Evolutionary conservation across 116 monocot species (phyloP).

Genomic region (Posidonia oceanica): DNA sequence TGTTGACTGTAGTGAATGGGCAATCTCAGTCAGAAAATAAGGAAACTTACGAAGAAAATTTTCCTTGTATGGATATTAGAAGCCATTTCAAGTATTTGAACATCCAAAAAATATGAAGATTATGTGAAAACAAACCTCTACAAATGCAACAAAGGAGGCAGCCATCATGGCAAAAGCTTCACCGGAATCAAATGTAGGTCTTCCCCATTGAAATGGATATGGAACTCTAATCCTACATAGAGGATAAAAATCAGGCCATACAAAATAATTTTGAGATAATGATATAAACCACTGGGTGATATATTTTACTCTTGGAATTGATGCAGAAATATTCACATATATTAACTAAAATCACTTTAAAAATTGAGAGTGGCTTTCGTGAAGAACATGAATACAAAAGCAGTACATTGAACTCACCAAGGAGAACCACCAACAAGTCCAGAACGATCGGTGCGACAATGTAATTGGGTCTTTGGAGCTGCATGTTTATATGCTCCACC

Average conservation of each 20-base stretch:
- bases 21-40: background rate
- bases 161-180: slow-evolving; percentile 92
- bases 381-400: too few species aligned
- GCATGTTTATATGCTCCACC: slow-evolving; percentile 81
- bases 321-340: background rate
- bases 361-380: background rate
- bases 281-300: too few species aligned
- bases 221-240: slow-evolving; percentile 74
- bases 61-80: background rate
- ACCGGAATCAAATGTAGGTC: slow-evolving; percentile 78
- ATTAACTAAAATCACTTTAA: background rate
- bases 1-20: slow-evolving; percentile 52
- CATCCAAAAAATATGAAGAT: too few species aligned
- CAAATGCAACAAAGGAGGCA: slow-evolving; percentile 59
- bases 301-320: too few species aligned
- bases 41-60: background rate
- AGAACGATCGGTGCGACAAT: slow-evolving; percentile 82
- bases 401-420: slow-evolving; percentile 31
- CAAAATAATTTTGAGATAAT: too few species aligned
- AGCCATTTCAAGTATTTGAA: background rate
- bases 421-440: slow-evolving; percentile 67
- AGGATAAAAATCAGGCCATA: background rate
- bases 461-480: slow-evolving; percentile 68
- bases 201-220: slow-evolving; percentile 91
- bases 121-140: slow-evolving; percentile 40